Conservation (phyloP, 228 moss, liverwort and hornwort genomes). For the Sphagnum magellanicum region DNA sequence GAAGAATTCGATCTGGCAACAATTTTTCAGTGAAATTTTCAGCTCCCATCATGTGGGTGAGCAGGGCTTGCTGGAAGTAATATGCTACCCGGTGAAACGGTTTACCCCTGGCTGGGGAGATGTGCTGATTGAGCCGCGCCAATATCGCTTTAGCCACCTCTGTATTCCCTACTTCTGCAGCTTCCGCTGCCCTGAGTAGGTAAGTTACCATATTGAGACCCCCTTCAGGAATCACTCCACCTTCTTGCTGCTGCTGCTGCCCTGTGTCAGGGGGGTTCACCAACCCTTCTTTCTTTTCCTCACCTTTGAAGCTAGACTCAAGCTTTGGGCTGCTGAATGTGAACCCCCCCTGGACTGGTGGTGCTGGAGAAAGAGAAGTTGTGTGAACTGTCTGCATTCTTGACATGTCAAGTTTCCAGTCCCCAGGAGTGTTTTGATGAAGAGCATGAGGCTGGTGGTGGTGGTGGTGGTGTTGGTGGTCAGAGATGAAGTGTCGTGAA, state of each 20-base stretch:
- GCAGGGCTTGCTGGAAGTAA: conserved; percentile 41
- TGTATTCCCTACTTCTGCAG: conserved; percentile 43
- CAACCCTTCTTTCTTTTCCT: conserved; percentile 3
- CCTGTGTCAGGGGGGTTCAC: conserved; percentile 10
- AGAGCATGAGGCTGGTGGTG: background rate
- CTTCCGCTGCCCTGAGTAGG: conserved; percentile 40
- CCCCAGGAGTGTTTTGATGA: background rate
- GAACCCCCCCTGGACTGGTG: background rate
- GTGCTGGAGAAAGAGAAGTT: conserved; percentile 9
- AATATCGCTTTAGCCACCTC: conserved; percentile 57
- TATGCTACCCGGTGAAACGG: conserved; percentile 56
- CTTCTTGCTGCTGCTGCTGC: conserved; percentile 23
- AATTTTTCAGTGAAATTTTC: conserved; percentile 16
- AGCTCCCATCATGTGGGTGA: conserved; percentile 20
- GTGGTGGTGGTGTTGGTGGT: too few relatives aligned
- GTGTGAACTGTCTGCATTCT: conserved; percentile 1
- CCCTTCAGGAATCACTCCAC: conserved; percentile 30
- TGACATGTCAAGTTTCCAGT: conserved; percentile 15
- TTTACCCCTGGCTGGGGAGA: conserved; percentile 35
- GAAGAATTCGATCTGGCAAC: conserved; percentile 13
- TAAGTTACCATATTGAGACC: conserved; percentile 33
- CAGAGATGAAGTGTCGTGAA: background rate
- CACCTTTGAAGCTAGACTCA: background rate
- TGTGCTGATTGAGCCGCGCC: conserved; percentile 67
- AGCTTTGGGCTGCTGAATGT: conserved; percentile 1